Evolutionary conservation across 495 filamentous ascomycete species (phyloP), one percentile per base, ranked within the genome.

Genomic region (Penicillium herquei): DNA sequence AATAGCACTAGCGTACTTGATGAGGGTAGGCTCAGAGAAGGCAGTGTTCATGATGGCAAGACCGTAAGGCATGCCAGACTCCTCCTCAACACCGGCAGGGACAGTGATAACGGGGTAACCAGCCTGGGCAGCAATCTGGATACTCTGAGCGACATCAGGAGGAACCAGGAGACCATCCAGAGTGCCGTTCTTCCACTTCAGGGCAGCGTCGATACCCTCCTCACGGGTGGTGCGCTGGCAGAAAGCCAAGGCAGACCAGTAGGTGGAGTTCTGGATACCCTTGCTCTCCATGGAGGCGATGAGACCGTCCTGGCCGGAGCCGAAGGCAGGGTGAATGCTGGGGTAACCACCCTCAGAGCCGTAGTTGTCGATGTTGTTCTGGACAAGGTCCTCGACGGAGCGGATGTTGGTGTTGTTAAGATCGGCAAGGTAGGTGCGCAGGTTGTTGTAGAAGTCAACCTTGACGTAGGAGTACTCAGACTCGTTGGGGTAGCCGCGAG

Each of bases 361-460:
- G 61, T 71, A 73, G 63, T 89, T 86, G 54, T 81, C 79, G 56
- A 73, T 75, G 66, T 91, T 90, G 72, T 85, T 89, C 65, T 78
- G 64, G 32, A 90, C 78, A 18, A 91, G 76, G 58, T 90, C 87
- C 57, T 84, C 85, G 6, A 91, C 74, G 5, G 78, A 78, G 26
- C 76, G 76, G 56, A 91, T 82, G 26, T 77, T 67, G 34, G 84
- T 89, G 67, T 87, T 87, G 14, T 76, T 63, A 5, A 91, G 75
- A 57, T 86, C 83, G 33, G 82, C 68, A 9, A 91, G 78, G 59
- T 91, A 91, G 16, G 70, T 66, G 40, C 71, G 70, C 58, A 91
- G 83, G 71, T 88, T 82, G 71, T 89, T 89, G 74, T 90, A 90
- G 65, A 90, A 89, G 58, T 91, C 88, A 7, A 85, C 83, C 64